A percentile compares a stretch with the other conserved stretches of the same genome.
These are phyloP conservation scores for Fistulina hepatica DNA, from an alignment of 1,284 basidiomycete species.

Conservation along the genomic window DNA sequence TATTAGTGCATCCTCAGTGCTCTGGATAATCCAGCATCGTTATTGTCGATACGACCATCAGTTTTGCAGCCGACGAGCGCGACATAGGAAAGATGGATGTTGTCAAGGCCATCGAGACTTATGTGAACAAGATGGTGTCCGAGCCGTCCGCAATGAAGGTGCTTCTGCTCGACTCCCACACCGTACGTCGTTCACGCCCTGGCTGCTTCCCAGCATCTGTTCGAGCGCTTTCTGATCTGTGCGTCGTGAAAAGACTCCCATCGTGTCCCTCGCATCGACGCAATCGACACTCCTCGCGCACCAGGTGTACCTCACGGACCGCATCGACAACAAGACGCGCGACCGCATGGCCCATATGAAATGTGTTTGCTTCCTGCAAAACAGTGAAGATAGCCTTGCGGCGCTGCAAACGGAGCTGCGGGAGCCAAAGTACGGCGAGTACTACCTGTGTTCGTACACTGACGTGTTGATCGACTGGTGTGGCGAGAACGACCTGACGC, in stretches of 20 bases:
- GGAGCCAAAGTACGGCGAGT: constrained; percentile 91
- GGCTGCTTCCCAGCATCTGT: background rate
- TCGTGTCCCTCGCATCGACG: constrained; percentile 90
- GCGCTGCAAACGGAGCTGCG: constrained; percentile 77
- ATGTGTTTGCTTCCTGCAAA: constrained; percentile 89
- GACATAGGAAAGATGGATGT: constrained; percentile 66
- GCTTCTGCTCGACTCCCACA: constrained; percentile 90
- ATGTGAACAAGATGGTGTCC: constrained; percentile 84
- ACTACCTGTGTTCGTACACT: constrained; percentile 97
- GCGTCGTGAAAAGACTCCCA: constrained; percentile 69
- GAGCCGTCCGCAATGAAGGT: constrained; percentile 92
- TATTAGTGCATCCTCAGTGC: too few relatives aligned
- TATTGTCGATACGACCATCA: too few relatives aligned
- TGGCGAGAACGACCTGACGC: constrained; percentile 18
- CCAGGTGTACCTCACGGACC: constrained; percentile 96
- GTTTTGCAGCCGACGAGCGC: background rate
- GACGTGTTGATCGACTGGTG: too few relatives aligned
- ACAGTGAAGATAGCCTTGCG: constrained; percentile 70
- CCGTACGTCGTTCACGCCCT: constrained; percentile 41
- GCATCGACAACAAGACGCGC: constrained; percentile 84
- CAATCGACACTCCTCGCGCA: constrained; percentile 92
- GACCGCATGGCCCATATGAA: constrained; percentile 93
- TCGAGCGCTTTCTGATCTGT: constrained; percentile 6
- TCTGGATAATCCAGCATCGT: too few relatives aligned
- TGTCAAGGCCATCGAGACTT: constrained; percentile 89